phyloP scores from a whole-genome alignment of 2,329 filamentous ascomycete species.

The Xylogone sp. region DNA sequence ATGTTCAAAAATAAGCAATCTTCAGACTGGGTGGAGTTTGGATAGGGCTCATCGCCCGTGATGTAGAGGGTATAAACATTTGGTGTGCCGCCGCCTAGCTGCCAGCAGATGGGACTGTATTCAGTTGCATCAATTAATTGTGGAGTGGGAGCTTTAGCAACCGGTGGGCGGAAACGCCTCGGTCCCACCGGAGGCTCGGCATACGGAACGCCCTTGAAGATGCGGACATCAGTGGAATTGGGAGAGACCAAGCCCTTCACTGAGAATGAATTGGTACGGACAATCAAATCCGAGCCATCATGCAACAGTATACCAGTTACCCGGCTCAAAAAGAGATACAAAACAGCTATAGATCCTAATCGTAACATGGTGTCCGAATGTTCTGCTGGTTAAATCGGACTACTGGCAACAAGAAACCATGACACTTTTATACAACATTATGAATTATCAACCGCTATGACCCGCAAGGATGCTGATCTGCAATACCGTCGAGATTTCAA shows the following conservation, averaged over 20 bases:
- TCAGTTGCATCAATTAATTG: conserved; percentile 12
- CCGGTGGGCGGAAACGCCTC: conserved; percentile 30
- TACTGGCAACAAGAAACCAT: neutral
- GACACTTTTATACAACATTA: neutral
- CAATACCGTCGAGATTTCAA: neutral
- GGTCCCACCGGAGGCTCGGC: conserved; percentile 32
- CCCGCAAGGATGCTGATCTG: neutral
- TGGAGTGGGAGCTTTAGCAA: conserved; percentile 8
- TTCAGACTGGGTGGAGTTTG: conserved; percentile 17
- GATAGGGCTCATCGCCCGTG: conserved; percentile 2
- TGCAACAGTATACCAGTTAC: neutral
- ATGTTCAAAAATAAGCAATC: conserved; percentile 35
- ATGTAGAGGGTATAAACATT: conserved; percentile 12
- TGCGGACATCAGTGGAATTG: conserved; percentile 8
- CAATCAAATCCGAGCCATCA: neutral
- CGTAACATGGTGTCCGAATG: neutral
- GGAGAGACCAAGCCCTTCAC: neutral
- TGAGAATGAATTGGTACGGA: neutral
- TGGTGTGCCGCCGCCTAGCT: conserved; percentile 8
- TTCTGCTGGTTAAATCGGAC: neutral
- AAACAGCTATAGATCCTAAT: neutral
- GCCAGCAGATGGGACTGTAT: conserved; percentile 15
- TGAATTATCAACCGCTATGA: neutral
- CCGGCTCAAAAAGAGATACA: neutral
- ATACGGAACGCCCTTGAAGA: conserved; percentile 36